Base-by-base conservation (phyloP, 495 filamentous ascomycete species). In the Trichoderma virens region DNA sequence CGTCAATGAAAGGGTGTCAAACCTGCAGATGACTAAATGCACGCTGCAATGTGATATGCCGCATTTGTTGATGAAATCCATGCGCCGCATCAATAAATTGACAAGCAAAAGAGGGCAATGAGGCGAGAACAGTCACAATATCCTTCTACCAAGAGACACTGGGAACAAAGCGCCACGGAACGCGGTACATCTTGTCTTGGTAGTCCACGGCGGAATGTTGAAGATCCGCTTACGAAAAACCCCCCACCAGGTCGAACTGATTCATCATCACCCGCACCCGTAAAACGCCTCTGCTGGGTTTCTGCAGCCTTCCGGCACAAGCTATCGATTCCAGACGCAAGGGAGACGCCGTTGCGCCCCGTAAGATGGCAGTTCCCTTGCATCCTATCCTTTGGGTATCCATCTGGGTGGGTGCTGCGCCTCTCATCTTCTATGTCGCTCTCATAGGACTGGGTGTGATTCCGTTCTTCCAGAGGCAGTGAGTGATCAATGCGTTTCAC, bases 401-500 rank as follows among this genome's bases (percentile, higher is more conserved):
- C 18, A 23, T 72, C 62, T 77, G 76, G 68, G 67, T 73, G 7
- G 66, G 85, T 5, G 79, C 75, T 28, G 67, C 72, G 23, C 78
- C 77, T 7, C 34, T 80, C 13, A 72, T 60, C 11, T 61, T 80
- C 14, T 82, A 80, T 51, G 13, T 79, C 1, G 68, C 74, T 30
- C 79, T 88, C 32, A 66, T 85, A 2, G 65, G 72, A 1, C 65
- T 88, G 60, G 65, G 72, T 14, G 74, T 78, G 1, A 79, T 78
- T 62, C 76, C 83, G 14, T 80, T 72, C 69, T 74, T 86, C 31
- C 86, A 89, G 68, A 74, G 83, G 69, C 82, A 86, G 86, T 87
- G 75, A 75, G 83, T 68, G n/a, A n/a, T n/a, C n/a, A n/a, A n/a
- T 18, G 47, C 2, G 16, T 59, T 30, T 25, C 28, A 27, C 7